Evolutionary conservation across 2,329 filamentous ascomycete species (phyloP), one percentile per base, ranked within the genome.

Genomic region (Cyphellophora attinorum): DNA sequence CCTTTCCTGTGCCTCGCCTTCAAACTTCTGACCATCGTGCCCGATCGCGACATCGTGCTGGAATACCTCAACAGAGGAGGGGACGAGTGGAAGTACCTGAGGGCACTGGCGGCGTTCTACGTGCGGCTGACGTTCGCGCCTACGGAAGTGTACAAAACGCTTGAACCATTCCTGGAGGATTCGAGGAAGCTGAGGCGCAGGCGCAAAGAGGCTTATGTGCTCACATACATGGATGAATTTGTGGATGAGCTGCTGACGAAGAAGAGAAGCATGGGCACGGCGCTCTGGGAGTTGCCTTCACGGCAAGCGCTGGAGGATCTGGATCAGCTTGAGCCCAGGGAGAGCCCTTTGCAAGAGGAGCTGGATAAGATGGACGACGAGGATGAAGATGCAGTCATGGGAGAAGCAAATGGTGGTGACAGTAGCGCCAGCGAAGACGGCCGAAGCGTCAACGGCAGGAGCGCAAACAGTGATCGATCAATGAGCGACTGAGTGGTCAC

Each of bases 1-100:
- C 64, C 91, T 0, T 98, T 98, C 53, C 70, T 98, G 16, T 98
- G 91, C 53, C 72, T 98, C 3, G 83, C 83, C 3, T 93, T 98
- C 62, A 98, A 96, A 66, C 71, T 98, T 34, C 72, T 96, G 37
- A 86, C 95, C 62, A 72, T 98, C 6, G 79, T 78, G 16, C 91
- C 91, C 1, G 74, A 76, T 41, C 79, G 84, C 55, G 81, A 79
- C 28, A 74, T 96, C 19, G 65, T 98, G 17, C 60, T 74, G 27
- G 84, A 86, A 53, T 95, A 95, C 57, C 60, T 98, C 18, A 65
- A 75, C 37, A 80, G 79, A 50, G 81, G 80, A 36, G 85, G 76
- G 34, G 86, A 88, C 56, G 86, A 84, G 60, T 78, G 72, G 57
- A 79, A 79, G 45, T 98, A 98, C 59, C 66, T 98, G 35, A 78